Percentiles rank a stretch among this genome's conserved stretches.
Conservation (phyloP, 2,329 filamentous ascomycete species). For the Eutypa lata region DNA sequence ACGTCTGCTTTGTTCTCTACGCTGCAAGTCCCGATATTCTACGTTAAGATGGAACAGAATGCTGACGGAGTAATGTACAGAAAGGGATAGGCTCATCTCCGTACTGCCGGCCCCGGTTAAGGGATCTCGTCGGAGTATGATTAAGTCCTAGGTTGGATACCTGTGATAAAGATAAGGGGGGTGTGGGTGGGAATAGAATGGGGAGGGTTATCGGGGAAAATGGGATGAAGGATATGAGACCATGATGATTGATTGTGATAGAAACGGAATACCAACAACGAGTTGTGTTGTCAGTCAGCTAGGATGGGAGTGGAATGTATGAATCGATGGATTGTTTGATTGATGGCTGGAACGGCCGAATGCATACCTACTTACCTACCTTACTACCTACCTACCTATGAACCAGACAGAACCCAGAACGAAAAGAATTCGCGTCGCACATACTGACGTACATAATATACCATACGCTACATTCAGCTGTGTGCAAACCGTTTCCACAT, state of each 20-base stretch:
- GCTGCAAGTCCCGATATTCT: constrained; percentile 2
- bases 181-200: neutral
- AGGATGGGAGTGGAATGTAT: neutral
- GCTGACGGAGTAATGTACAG: constrained; percentile 33
- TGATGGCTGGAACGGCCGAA: no score
- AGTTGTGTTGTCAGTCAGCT: neutral
- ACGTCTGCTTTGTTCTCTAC: no score
- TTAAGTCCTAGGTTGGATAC: constrained; percentile 15
- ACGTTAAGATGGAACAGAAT: constrained; percentile 6
- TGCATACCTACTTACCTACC: no score
- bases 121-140: constrained; percentile 37
- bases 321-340: no score
- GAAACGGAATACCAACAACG: neutral
- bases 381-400: no score
- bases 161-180: neutral
- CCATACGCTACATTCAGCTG: no score
- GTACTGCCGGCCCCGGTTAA: constrained; percentile 57
- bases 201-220: neutral
- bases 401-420: no score
- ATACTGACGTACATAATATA: no score
- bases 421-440: no score
- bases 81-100: constrained; percentile 50
- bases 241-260: neutral
- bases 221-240: neutral
- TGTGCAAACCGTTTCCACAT: no score